Evolutionary conservation across 192 early-diverging fungal species (phyloP).

Genomic region (Rhizoclosmatium globosum): DNA sequence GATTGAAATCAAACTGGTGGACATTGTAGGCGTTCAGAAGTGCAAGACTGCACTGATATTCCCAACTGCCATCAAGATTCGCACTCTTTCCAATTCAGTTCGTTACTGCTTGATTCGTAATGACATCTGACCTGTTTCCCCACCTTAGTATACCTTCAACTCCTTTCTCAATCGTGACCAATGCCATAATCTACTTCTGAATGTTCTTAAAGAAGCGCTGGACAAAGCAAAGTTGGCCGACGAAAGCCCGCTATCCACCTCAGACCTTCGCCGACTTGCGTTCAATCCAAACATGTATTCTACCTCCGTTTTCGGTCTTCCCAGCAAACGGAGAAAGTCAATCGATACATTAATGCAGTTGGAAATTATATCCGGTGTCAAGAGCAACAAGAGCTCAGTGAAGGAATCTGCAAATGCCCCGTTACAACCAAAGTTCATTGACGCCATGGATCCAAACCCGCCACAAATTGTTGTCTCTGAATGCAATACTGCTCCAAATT

Average conservation of each 20-base stretch:
- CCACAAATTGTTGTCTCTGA: no score
- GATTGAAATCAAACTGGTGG: neutral
- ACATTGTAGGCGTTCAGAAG: slow-evolving; percentile 12
- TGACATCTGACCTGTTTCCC: neutral
- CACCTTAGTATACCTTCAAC: slow-evolving; percentile 11
- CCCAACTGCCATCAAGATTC: slow-evolving; percentile 29
- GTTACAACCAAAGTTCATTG: neutral
- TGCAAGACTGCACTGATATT: slow-evolving; percentile 25
- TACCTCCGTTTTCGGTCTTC: neutral
- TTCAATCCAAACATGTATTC: neutral
- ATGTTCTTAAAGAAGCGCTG: neutral
- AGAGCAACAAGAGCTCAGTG: neutral
- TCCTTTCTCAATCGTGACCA: slow-evolving; percentile 11
- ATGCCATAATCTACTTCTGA: neutral
- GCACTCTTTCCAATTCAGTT: slow-evolving; percentile 9
- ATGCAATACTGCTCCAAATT: no score
- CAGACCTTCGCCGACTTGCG: neutral
- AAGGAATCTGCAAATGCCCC: neutral
- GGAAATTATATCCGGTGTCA: neutral
- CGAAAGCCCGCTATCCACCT: neutral
- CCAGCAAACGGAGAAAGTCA: neutral
- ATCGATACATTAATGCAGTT: neutral
- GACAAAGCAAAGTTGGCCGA: neutral
- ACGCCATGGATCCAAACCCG: neutral
- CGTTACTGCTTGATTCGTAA: neutral